Percentiles rank a stretch among this genome's conserved stretches.
phyloP scores from a whole-genome alignment of 73 alveolate species.

The Diophrys sp. region DNA sequence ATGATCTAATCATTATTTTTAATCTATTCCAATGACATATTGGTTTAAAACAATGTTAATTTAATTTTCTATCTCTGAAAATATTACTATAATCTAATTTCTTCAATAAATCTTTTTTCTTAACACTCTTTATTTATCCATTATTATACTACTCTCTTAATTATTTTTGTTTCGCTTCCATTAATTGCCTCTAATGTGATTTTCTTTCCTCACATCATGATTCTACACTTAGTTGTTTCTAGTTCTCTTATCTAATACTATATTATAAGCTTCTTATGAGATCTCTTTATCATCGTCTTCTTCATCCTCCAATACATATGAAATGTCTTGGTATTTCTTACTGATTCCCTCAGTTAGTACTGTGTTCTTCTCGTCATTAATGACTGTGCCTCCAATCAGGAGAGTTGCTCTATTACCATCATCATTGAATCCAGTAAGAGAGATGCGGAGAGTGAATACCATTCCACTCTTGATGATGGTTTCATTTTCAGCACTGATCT shows the following conservation, averaged over 20 bases:
- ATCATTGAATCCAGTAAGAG: background rate
- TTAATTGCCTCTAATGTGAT: conserved; percentile 78
- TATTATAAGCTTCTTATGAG: conserved; percentile 23
- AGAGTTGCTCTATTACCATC: background rate
- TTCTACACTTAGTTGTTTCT: conserved; percentile 19
- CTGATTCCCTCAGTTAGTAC: background rate
- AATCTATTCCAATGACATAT: too few relatives aligned
- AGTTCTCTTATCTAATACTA: conserved; percentile 40
- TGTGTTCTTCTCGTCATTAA: background rate
- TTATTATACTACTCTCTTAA: conserved; percentile 76
- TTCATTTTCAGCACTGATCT: background rate
- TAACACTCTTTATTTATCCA: conserved; percentile 60
- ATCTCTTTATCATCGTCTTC: conserved; percentile 64
- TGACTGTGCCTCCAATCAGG: background rate
- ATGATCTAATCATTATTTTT: too few relatives aligned
- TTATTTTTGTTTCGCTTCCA: conserved; percentile 71
- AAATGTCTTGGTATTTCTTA: background rate
- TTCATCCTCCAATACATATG: conserved; percentile 2
- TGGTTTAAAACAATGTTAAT: conserved; percentile 75
- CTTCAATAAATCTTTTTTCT: conserved; percentile 33
- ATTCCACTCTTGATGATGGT: background rate
- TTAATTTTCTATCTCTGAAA: conserved; percentile 77
- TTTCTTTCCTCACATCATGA: conserved; percentile 30
- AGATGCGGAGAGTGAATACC: background rate
- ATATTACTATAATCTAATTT: conserved; percentile 67